phyloP scores from a whole-genome alignment of 2,329 filamentous ascomycete genomes.

The Nannizziopsis arthrosporioides region DNA sequence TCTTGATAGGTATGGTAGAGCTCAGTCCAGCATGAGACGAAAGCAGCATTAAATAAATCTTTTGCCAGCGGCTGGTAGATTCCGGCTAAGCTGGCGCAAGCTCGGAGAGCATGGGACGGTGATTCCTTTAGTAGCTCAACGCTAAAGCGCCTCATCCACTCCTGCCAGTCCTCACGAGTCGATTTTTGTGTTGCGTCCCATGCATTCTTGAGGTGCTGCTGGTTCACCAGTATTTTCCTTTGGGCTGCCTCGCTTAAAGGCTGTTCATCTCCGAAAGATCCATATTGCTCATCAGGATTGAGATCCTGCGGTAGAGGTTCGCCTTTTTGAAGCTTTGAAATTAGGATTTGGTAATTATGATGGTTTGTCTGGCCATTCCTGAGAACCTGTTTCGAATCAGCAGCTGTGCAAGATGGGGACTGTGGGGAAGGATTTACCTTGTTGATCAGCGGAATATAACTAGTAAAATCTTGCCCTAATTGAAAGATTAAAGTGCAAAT shows the following conservation, averaged over 20 bases:
- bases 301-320: conserved; percentile 92
- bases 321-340: conserved; percentile 86
- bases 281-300: conserved; percentile 71
- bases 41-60: conserved; percentile 95
- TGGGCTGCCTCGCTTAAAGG: conserved; percentile 72
- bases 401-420: conserved; percentile 1
- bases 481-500: conserved; percentile 93
- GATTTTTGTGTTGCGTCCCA: conserved; percentile 97
- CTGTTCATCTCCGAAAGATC: conserved; percentile 65
- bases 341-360: conserved; percentile 80
- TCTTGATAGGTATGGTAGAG: conserved; percentile 95
- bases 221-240: conserved; percentile 94
- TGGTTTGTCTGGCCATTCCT: conserved; percentile 71
- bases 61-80: conserved; percentile 84
- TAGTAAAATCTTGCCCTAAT: conserved; percentile 84
- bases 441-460: conserved; percentile 87
- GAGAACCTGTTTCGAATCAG: conserved; percentile 38
- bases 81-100: conserved; percentile 81
- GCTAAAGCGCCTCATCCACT: conserved; percentile 95
- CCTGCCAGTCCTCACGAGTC: conserved; percentile 97
- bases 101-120: conserved; percentile 85
- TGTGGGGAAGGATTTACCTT: conserved; percentile 44
- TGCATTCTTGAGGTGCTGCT: conserved; percentile 89
- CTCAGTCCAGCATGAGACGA: conserved; percentile 98
- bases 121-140: conserved; percentile 91